Percentiles rank a stretch among this genome's conserved stretches.
Evolutionary conservation across 345 rosid genomes (phyloP).

Genomic region (Syzygium aromaticum): DNA sequence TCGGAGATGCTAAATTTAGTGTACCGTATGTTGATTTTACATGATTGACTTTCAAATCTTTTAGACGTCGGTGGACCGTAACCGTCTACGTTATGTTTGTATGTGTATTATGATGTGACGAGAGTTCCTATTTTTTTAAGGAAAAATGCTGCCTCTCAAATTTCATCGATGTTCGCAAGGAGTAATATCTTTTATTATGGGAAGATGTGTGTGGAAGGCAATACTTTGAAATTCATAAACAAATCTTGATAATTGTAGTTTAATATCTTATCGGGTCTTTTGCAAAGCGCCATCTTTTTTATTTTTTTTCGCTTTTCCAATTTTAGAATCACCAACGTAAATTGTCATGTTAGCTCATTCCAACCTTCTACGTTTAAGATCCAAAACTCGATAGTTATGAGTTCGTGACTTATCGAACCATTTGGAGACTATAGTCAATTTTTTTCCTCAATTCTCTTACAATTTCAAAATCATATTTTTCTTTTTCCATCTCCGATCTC

Average conservation of each 20-base stretch:
- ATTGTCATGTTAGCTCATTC: neutral
- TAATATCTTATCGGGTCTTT: neutral
- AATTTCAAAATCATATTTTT: neutral
- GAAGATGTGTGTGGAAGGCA: neutral
- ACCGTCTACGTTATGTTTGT: neutral
- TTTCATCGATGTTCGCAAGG: neutral
- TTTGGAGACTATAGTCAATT: neutral
- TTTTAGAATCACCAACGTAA: neutral
- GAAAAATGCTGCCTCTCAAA: neutral
- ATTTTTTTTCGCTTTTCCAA: neutral
- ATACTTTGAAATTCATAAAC: neutral
- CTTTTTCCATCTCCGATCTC: neutral
- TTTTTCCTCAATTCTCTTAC: neutral
- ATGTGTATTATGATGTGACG: neutral
- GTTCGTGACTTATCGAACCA: neutral
- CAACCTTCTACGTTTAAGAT: neutral
- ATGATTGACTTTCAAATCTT: neutral
- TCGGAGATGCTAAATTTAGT: neutral
- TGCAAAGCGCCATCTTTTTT: neutral
- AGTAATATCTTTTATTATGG: neutral
- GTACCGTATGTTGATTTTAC: neutral
- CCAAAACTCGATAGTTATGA: neutral
- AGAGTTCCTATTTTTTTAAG: neutral
- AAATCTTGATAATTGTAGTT: neutral
- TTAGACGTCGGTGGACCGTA: accelerated